phyloP scores from a whole-genome alignment of 768 basidiomycete species.

The Gyrodon lividus region DNA sequence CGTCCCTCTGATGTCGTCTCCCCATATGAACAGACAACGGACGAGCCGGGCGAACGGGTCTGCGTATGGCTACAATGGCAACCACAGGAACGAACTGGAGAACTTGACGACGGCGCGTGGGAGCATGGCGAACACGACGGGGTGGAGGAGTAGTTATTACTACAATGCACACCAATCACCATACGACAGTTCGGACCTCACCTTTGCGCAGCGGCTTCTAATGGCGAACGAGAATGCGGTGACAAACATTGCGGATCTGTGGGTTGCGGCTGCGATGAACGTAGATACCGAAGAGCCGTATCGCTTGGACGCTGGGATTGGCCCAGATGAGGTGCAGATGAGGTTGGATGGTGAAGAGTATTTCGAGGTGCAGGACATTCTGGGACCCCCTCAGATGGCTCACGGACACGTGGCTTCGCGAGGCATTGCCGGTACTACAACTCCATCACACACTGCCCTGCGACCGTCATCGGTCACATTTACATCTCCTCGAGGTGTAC shows the following conservation, averaged over 20 bases:
- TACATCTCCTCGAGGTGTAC: slow-evolving; percentile 27
- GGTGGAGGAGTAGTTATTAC: slow-evolving; percentile 49
- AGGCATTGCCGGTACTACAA: slow-evolving; percentile 13
- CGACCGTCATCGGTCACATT: slow-evolving; percentile 27
- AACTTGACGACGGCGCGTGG: slow-evolving; percentile 50
- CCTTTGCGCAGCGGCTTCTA: slow-evolving; percentile 83
- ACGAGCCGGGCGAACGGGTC: slow-evolving; percentile 68
- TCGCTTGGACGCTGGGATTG: slow-evolving; percentile 36
- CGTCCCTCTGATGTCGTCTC: slow-evolving; percentile 46
- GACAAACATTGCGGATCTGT: slow-evolving; percentile 92
- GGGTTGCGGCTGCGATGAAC: slow-evolving; percentile 97
- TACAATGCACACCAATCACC: slow-evolving; percentile 42
- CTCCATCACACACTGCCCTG: slow-evolving; percentile 21
- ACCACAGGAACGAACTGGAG: slow-evolving; percentile 52
- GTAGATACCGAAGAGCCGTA: slow-evolving; percentile 88
- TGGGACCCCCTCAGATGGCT: slow-evolving; percentile 8
- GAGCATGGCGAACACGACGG: slow-evolving; percentile 53
- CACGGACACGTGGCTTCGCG: slow-evolving; percentile 21
- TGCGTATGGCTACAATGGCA: slow-evolving; percentile 72
- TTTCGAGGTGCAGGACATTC: slow-evolving; percentile 31
- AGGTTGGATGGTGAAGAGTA: slow-evolving; percentile 48
- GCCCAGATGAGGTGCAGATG: slow-evolving; percentile 23
- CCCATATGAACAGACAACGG: slow-evolving; percentile 43
- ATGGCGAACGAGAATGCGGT: slow-evolving; percentile 96
- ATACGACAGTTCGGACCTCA: slow-evolving; percentile 54